Conservation (phyloP, 164 flowering plant genomes). For the Brasenia schreberi region DNA sequence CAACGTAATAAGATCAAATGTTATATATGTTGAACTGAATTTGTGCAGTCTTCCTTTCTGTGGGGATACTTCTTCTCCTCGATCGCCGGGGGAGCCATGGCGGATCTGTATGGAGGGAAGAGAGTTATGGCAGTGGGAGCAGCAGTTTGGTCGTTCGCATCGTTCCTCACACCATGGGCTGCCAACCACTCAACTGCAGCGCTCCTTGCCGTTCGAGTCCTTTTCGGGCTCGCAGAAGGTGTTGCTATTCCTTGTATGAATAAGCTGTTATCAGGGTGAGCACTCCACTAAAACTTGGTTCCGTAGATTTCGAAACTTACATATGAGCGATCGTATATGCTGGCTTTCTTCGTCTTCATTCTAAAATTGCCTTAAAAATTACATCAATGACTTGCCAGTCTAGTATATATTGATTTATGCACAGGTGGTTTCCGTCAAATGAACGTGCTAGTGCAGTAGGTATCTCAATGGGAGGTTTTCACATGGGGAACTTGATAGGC, state of each 20-base stretch:
- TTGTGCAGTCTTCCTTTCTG: slow-evolving; percentile 73
- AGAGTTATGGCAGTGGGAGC: slow-evolving; percentile 82
- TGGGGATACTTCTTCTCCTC: slow-evolving; percentile 97
- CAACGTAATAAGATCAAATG: too few relatives aligned
- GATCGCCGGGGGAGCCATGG: slow-evolving; percentile 69
- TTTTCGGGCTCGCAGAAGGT: slow-evolving; percentile 91
- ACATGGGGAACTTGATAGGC: slow-evolving; percentile 77
- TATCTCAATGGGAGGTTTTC: slow-evolving; percentile 91
- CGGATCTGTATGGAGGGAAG: slow-evolving; percentile 84
- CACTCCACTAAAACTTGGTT: background rate
- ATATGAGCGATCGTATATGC: too few relatives aligned
- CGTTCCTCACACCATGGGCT: slow-evolving; percentile 84
- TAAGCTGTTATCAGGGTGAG: slow-evolving; percentile 65
- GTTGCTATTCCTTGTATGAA: slow-evolving; percentile 92
- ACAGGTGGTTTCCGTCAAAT: slow-evolving; percentile 78
- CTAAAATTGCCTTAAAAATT: too few relatives aligned
- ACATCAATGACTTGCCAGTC: too few relatives aligned
- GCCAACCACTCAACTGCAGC: slow-evolving; percentile 61
- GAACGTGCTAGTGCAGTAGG: slow-evolving; percentile 95
- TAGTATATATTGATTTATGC: too few relatives aligned
- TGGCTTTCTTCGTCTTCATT: too few relatives aligned
- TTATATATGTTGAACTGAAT: too few relatives aligned
- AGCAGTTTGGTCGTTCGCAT: slow-evolving; percentile 82
- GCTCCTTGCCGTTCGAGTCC: slow-evolving; percentile 72
- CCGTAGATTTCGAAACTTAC: background rate